Conservation (phyloP, 148 eudicot genomes). For the Arbutus unedo region DNA sequence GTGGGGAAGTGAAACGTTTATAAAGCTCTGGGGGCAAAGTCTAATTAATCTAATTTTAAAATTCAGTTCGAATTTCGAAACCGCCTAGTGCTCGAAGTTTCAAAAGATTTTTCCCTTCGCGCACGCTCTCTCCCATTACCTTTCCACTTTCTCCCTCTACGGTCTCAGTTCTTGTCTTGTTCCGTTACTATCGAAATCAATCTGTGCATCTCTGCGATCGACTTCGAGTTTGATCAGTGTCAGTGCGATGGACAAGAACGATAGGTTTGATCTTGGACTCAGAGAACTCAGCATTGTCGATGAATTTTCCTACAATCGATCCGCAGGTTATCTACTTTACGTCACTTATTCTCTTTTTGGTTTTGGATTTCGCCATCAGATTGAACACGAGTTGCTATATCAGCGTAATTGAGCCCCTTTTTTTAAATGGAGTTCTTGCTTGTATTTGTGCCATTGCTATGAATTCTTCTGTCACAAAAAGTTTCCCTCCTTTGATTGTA, state of each 20-base stretch:
- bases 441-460: background rate
- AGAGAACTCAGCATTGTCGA: constrained; percentile 10
- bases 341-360: background rate
- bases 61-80: constrained; percentile 7
- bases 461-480: background rate
- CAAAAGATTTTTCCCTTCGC: constrained; percentile 1
- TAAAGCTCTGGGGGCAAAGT: background rate
- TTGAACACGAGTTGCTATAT: background rate
- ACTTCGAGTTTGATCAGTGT: background rate
- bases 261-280: constrained; percentile 11
- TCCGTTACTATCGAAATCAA: background rate
- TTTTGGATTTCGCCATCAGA: background rate
- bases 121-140: constrained; percentile 1
- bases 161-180: background rate
- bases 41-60: background rate
- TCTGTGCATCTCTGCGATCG: background rate
- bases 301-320: background rate
- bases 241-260: constrained; percentile 15
- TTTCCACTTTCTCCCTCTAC: background rate
- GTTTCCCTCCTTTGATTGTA: background rate
- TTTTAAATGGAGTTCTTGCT: background rate
- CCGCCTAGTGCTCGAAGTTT: constrained; percentile 16
- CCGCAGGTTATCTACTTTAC: background rate
- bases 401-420: background rate
- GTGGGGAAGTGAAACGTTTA: background rate